These are phyloP conservation scores for Calocybe cyanea DNA, from an alignment of 768 basidiomycete species.

Conservation along the genomic window DNA sequence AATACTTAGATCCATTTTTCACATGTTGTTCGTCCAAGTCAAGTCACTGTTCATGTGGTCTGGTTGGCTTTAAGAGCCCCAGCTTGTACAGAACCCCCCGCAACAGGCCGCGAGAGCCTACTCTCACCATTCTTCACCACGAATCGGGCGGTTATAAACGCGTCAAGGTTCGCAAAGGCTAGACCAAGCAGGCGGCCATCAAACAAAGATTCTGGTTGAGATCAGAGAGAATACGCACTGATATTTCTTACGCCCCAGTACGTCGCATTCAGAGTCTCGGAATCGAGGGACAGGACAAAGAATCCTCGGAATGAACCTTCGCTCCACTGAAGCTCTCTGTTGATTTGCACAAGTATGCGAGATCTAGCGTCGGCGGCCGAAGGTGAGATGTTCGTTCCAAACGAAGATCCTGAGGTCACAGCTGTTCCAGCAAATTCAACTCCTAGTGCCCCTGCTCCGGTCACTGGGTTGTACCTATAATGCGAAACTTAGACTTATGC, in stretches of 20 bases:
- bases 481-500: neutral
- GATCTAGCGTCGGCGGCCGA: slow-evolving; percentile 36
- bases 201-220: neutral
- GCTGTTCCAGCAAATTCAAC: slow-evolving; percentile 64
- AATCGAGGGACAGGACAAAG: slow-evolving; percentile 48
- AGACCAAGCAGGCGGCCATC: neutral
- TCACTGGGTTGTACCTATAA: slow-evolving; percentile 41
- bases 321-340: slow-evolving; percentile 55
- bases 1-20: too few species aligned
- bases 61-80: slow-evolving; percentile 5
- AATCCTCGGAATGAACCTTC: slow-evolving; percentile 59
- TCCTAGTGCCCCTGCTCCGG: slow-evolving; percentile 47
- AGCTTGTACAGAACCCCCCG: slow-evolving; percentile 10
- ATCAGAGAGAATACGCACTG: neutral
- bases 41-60: neutral
- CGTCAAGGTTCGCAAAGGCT: slow-evolving; percentile 3
- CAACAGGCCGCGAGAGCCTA: slow-evolving; percentile 11
- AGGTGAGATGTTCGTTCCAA: slow-evolving; percentile 39
- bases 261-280: slow-evolving; percentile 42
- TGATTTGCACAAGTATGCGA: slow-evolving; percentile 30
- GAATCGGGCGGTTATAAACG: slow-evolving; percentile 6
- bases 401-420: slow-evolving; percentile 48
- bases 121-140: slow-evolving; percentile 10
- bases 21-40: too few species aligned
- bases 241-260: slow-evolving; percentile 45